These are phyloP conservation scores for Cyclotella kingstonii DNA, from an alignment of 108 stramenopile species.

Conservation along the genomic window DNA sequence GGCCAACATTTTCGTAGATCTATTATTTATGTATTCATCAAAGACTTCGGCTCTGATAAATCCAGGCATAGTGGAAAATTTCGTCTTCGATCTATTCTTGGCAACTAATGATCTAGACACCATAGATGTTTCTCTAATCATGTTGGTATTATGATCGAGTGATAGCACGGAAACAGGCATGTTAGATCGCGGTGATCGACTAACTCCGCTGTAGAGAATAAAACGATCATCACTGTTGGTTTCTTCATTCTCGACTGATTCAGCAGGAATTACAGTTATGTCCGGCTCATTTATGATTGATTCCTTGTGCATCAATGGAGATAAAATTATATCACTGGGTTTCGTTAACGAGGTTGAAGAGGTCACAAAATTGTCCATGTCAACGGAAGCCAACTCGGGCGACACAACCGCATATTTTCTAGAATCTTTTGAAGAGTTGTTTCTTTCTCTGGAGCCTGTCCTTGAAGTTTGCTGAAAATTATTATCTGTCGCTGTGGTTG, in stretches of 20 bases:
- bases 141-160: background rate
- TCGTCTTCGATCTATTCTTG: slow-evolving; percentile 17
- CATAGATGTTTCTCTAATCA: background rate
- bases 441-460: slow-evolving; percentile 2
- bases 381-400: slow-evolving; percentile 1
- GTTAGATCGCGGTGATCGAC: too few species aligned
- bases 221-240: too few species aligned
- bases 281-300: background rate
- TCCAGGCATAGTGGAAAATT: slow-evolving; percentile 80
- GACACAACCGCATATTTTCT: slow-evolving; percentile 12
- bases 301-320: background rate
- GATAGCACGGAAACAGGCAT: background rate
- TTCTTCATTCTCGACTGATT: too few species aligned
- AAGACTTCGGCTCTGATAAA: slow-evolving; percentile 36
- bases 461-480: too few species aligned
- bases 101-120: background rate
- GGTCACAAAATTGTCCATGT: background rate
- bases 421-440: background rate
- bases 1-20: slow-evolving; percentile 3
- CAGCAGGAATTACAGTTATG: too few species aligned
- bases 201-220: too few species aligned
- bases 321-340: background rate
- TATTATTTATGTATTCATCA: slow-evolving; percentile 7
- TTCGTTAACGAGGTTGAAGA: background rate
- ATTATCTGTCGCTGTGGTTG: too few species aligned